These are phyloP conservation scores for Parsonsia alboflavescens DNA, from an alignment of 257 asterid species.

Conservation along the genomic window DNA sequence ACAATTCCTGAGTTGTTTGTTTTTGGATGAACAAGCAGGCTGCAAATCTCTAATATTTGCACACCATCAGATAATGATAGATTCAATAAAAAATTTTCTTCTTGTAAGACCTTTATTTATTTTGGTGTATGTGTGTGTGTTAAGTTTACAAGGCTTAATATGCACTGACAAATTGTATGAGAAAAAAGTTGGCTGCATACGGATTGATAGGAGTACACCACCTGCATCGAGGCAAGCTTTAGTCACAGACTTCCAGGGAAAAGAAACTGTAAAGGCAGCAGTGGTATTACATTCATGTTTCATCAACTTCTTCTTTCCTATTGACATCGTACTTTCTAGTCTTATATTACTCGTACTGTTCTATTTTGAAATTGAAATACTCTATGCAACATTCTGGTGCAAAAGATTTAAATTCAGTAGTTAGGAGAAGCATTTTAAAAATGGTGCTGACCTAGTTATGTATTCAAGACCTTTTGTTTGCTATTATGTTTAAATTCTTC, in stretches of 20 bases:
- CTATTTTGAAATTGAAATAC: constrained; percentile 8
- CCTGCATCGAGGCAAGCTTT: constrained; percentile 85
- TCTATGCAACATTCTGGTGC: constrained; percentile 6
- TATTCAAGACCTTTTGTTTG: neutral
- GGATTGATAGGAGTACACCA: constrained; percentile 87
- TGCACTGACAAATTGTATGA: constrained; percentile 40
- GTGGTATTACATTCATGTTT: constrained; percentile 51
- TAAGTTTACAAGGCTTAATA: constrained; percentile 13
- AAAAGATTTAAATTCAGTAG: too few species aligned
- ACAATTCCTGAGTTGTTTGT: constrained; percentile 5
- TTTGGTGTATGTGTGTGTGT: too few species aligned
- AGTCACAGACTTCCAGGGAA: constrained; percentile 97
- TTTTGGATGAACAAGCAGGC: constrained; percentile 60
- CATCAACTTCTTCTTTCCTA: neutral
- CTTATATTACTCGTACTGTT: neutral
- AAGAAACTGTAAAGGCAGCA: constrained; percentile 77
- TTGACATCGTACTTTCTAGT: constrained; percentile 1
- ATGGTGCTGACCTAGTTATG: too few species aligned
- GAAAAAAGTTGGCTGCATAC: constrained; percentile 85
- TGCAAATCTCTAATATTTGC: constrained; percentile 95
- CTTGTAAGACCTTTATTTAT: constrained; percentile 45
- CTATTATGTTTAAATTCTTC: too few species aligned
- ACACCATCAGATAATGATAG: constrained; percentile 84
- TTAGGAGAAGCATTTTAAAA: too few species aligned
- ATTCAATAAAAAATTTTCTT: constrained; percentile 70